Conservation (phyloP, 176 grass and related monocot genomes). For the Hyparrhenia diplandra region DNA sequence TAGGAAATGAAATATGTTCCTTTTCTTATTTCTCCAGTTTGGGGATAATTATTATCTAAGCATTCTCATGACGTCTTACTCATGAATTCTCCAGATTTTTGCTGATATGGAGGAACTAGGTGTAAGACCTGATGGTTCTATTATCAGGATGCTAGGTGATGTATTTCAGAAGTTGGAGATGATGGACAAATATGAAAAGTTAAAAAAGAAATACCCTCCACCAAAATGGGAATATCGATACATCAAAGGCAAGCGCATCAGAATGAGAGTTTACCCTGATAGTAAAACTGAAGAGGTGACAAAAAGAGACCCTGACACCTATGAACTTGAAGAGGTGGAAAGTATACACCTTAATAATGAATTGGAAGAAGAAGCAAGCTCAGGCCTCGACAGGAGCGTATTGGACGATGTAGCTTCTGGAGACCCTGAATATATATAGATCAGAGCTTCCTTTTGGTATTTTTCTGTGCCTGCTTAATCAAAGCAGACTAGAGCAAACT, state of each 20-base stretch:
- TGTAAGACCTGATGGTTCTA: slow-evolving; percentile 71
- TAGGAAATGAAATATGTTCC: slow-evolving; percentile 31
- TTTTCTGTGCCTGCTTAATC: slow-evolving; percentile 1
- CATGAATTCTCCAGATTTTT: slow-evolving; percentile 46
- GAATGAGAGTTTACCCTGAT: slow-evolving; percentile 54
- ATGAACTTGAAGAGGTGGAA: slow-evolving; percentile 16
- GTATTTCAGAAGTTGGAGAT: slow-evolving; percentile 82
- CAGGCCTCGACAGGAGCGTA: slow-evolving; percentile 28
- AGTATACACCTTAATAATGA: slow-evolving; percentile 9
- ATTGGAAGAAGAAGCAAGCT: slow-evolving; percentile 24
- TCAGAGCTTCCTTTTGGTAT: not conserved
- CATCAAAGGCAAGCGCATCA: slow-evolving; percentile 82
- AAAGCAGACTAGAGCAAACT: not conserved
- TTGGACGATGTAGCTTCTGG: slow-evolving; percentile 35
- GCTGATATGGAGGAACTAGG: slow-evolving; percentile 98
- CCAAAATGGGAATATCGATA: slow-evolving; percentile 81
- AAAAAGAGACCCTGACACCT: not conserved
- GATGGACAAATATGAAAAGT: slow-evolving; percentile 81
- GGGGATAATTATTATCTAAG: not conserved
- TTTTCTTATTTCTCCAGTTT: not conserved
- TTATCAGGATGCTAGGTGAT: slow-evolving; percentile 76
- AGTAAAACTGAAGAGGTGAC: slow-evolving; percentile 13
- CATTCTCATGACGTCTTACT: not conserved
- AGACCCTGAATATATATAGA: slow-evolving; percentile 39
- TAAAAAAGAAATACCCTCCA: slow-evolving; percentile 82